Conservation (phyloP, 179 eudicot species). For the Silene vulgaris region DNA sequence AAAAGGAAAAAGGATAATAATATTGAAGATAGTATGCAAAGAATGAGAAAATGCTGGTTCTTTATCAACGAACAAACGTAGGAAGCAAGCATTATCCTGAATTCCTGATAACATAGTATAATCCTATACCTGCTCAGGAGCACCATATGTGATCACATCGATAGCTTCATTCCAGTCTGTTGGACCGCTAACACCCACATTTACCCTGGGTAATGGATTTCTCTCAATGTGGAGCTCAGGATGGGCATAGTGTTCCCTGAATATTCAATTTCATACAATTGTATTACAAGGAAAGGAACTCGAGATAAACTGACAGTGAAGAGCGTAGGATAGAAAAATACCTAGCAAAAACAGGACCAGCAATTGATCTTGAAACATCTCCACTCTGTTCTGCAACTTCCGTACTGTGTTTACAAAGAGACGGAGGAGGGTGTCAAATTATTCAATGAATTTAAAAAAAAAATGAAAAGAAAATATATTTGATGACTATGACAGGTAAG, state of each 20-base stretch:
- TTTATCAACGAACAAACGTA: neutral
- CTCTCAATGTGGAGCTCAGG: slow-evolving; percentile 64
- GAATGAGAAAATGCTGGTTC: neutral
- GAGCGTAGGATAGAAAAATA: slow-evolving; percentile 22
- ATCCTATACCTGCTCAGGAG: slow-evolving; percentile 75
- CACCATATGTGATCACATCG: slow-evolving; percentile 67
- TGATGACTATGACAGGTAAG: no score
- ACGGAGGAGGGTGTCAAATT: neutral
- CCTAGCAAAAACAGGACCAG: slow-evolving; percentile 62
- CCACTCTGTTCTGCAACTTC: slow-evolving; percentile 98
- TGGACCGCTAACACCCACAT: slow-evolving; percentile 49
- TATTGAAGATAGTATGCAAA: no score
- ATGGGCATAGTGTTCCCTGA: slow-evolving; percentile 64
- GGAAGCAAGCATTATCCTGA: neutral
- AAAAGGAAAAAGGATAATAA: neutral
- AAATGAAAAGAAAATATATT: neutral
- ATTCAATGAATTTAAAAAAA: neutral
- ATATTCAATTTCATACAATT: slow-evolving; percentile 11
- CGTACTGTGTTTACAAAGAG: slow-evolving; percentile 37
- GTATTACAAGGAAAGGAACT: neutral
- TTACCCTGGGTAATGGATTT: slow-evolving; percentile 27
- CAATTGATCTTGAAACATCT: slow-evolving; percentile 60
- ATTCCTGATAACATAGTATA: no score
- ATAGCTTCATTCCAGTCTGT: slow-evolving; percentile 96
- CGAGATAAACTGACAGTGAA: slow-evolving; percentile 1